phyloP scores from a whole-genome alignment of 768 basidiomycete genomes.

The Pisolithus microcarpus region DNA sequence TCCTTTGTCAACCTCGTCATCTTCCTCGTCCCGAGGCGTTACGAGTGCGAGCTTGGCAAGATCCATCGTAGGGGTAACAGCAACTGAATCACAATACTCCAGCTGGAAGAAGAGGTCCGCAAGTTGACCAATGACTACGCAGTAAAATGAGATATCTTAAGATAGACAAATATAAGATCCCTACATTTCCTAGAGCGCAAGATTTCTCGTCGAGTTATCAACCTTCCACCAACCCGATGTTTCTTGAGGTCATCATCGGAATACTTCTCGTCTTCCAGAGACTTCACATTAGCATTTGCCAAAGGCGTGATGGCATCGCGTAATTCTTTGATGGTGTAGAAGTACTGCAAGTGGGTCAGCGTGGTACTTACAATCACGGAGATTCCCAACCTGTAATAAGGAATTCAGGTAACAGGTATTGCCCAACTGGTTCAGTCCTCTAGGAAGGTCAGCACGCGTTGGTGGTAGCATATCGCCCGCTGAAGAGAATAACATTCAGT shows the following conservation, averaged over 20 bases:
- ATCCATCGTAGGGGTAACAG: constrained; percentile 80
- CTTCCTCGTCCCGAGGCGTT: constrained; percentile 85
- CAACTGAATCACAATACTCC: constrained; percentile 53
- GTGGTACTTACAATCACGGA: background rate
- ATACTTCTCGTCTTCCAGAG: constrained; percentile 60
- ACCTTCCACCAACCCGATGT: constrained; percentile 81
- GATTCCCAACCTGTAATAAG: constrained; percentile 39
- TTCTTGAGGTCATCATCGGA: constrained; percentile 75
- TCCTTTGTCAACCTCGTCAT: constrained; percentile 65
- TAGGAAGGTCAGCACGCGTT: constrained; percentile 61
- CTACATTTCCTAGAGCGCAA: constrained; percentile 78
- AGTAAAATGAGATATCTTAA: constrained; percentile 1
- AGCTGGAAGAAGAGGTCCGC: constrained; percentile 73
- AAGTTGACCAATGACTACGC: constrained; percentile 70
- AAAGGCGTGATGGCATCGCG: constrained; percentile 65
- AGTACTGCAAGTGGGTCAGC: constrained; percentile 51
- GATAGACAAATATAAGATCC: constrained; percentile 17
- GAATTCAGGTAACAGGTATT: constrained; percentile 88
- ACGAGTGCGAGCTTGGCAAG: constrained; percentile 88
- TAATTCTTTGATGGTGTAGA: constrained; percentile 91
- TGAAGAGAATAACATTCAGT: constrained; percentile 20
- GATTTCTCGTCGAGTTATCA: constrained; percentile 77
- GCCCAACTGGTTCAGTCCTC: constrained; percentile 82
- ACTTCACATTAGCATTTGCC: constrained; percentile 47
- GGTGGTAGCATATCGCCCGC: constrained; percentile 57